phyloP scores from a whole-genome alignment of 768 basidiomycete species.

The Gymnopilus dilepis region DNA sequence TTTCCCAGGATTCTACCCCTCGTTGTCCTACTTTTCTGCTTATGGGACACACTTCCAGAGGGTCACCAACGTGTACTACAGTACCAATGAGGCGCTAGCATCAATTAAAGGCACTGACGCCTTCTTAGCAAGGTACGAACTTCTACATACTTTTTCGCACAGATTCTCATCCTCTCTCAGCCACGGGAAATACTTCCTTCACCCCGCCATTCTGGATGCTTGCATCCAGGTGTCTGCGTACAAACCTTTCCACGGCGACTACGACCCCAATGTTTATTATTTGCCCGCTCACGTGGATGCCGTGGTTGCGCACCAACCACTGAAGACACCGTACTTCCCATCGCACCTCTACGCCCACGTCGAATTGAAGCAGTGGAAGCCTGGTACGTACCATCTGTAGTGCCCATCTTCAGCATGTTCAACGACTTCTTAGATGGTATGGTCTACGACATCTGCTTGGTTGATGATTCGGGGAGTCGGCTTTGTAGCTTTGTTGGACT shows the following conservation, averaged over 20 bases:
- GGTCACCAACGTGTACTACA: conserved; percentile 26
- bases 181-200: conserved; percentile 32
- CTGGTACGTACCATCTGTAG: conserved; percentile 20
- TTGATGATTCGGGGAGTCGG: conserved; percentile 29
- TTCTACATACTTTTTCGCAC: conserved; percentile 3
- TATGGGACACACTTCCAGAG: conserved; percentile 39
- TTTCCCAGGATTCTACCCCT: conserved; percentile 30
- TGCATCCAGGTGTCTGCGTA: conserved; percentile 39
- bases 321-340: conserved; percentile 16
- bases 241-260: conserved; percentile 34
- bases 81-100: conserved; percentile 32
- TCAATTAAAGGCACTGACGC: conserved; percentile 27
- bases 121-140: conserved; percentile 31
- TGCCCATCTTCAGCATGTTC: neutral
- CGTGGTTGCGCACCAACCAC: conserved; percentile 22
- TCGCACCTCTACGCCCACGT: conserved; percentile 30
- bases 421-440: conserved; percentile 24
- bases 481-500: conserved; percentile 22
- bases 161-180: conserved; percentile 18
- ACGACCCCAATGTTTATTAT: conserved; percentile 34
- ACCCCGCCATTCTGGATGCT: conserved; percentile 44
- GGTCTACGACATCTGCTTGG: conserved; percentile 31
- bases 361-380: conserved; percentile 32
- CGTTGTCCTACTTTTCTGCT: conserved; percentile 34
- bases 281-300: conserved; percentile 33